These are phyloP conservation scores for Umbelopsis sp. DNA, from an alignment of 192 early-diverging fungal genomes.

Conservation along the genomic window DNA sequence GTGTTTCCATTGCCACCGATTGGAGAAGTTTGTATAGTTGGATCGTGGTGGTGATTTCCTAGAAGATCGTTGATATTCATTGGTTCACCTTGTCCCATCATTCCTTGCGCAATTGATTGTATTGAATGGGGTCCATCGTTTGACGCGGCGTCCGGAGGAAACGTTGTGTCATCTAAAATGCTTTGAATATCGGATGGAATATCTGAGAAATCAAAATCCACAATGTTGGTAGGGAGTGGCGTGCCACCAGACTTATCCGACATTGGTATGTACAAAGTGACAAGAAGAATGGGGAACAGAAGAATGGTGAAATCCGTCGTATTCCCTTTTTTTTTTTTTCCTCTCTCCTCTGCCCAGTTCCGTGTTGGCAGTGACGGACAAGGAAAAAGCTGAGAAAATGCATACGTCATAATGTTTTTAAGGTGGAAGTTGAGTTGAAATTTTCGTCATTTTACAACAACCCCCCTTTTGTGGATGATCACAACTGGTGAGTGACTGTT, in stretches of 20 bases:
- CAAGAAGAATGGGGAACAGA: neutral
- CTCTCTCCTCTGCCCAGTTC: neutral
- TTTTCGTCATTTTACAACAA: neutral
- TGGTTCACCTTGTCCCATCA: neutral
- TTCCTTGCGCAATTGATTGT: neutral
- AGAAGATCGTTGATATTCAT: slow-evolving; percentile 3
- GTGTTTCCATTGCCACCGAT: neutral
- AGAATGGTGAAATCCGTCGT: neutral
- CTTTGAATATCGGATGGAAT: slow-evolving; percentile 15
- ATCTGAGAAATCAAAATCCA: slow-evolving; percentile 13
- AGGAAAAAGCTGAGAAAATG: neutral
- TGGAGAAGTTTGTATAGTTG: neutral
- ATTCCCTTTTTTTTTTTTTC: neutral
- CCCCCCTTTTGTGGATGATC: no score
- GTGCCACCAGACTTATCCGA: slow-evolving; percentile 15
- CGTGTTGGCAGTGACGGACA: neutral
- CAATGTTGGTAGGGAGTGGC: slow-evolving; percentile 1
- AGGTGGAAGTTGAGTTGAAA: neutral
- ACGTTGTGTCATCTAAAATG: slow-evolving; percentile 16
- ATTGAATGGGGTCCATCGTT: neutral
- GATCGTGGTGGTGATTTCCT: neutral
- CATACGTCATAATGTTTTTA: neutral
- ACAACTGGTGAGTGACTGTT: no score
- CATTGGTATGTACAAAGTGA: neutral
- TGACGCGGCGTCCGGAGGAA: slow-evolving; percentile 5